Percentiles rank a stretch among this genome's conserved stretches.
These are phyloP conservation scores for Microcera coccophila DNA, from an alignment of 2,329 filamentous ascomycete species.

Conservation along the genomic window DNA sequence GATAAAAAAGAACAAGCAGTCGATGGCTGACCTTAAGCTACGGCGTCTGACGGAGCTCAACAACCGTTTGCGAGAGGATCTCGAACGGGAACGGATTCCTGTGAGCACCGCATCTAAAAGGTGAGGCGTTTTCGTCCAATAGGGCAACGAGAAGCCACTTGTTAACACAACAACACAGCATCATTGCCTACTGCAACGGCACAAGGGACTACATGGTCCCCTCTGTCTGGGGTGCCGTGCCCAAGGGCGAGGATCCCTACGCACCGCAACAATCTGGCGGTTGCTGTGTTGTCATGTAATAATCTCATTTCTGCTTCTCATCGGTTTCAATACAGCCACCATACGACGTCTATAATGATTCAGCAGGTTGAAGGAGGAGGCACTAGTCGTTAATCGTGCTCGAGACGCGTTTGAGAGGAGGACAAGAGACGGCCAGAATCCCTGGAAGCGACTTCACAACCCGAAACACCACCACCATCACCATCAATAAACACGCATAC, in stretches of 20 bases:
- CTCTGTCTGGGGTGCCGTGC: conserved; percentile 90
- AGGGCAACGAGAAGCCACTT: conserved; percentile 2
- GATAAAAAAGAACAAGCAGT: conserved; percentile 93
- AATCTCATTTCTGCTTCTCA: conserved; percentile 21
- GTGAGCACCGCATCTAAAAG: conserved; percentile 89
- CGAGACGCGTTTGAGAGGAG: conserved; percentile 22
- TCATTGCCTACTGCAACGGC: conserved; percentile 97
- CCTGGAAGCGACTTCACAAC: conserved; percentile 16
- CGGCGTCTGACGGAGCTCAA: conserved; percentile 95
- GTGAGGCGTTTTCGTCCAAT: conserved; percentile 45
- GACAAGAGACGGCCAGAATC: conserved; percentile 13
- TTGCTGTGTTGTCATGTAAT: conserved; percentile 93
- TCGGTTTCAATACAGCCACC: conserved; percentile 26
- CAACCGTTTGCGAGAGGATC: conserved; percentile 89
- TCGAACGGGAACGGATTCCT: conserved; percentile 91
- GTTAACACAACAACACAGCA: conserved; percentile 50
- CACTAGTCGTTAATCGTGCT: conserved; percentile 26
- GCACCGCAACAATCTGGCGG: conserved; percentile 88
- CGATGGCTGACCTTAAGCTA: conserved; percentile 97
- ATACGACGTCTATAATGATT: conserved; percentile 31
- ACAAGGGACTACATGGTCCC: conserved; percentile 99
- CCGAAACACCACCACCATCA: conserved; percentile 16
- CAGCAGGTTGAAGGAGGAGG: conserved; percentile 27
- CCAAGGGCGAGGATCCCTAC: conserved; percentile 97
- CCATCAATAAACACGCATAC: too few relatives aligned